phyloP scores from a whole-genome alignment of 495 filamentous ascomycete genomes.

The Podospora pseudopauciseta region DNA sequence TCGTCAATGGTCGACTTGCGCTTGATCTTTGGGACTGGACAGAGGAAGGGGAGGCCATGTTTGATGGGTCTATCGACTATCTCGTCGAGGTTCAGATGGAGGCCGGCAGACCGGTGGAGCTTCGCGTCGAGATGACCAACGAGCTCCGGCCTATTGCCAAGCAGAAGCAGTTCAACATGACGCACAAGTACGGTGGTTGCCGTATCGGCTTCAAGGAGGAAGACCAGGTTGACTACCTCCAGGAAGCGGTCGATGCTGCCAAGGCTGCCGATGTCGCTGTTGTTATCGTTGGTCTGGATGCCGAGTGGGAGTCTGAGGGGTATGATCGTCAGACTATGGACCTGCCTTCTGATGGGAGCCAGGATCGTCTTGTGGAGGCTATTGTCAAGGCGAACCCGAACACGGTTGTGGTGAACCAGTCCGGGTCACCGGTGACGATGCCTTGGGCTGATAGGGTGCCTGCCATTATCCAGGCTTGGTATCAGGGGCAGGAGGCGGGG shows the following conservation, averaged over 20 bases:
- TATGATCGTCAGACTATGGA: constrained; percentile 83
- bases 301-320: constrained; percentile 87
- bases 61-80: constrained; percentile 54
- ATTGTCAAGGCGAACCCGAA: constrained; percentile 68
- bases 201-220: constrained; percentile 72
- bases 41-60: constrained; percentile 61
- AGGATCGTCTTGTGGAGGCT: constrained; percentile 68
- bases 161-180: constrained; percentile 49
- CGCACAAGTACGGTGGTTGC: constrained; percentile 66
- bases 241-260: constrained; percentile 68
- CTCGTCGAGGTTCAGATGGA: constrained; percentile 51
- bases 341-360: constrained; percentile 64
- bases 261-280: constrained; percentile 69
- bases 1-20: constrained; percentile 63
- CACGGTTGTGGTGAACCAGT: constrained; percentile 77
- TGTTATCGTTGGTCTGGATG: constrained; percentile 73
- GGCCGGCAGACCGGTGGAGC: constrained; percentile 45
- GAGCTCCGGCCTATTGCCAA: constrained; percentile 54
- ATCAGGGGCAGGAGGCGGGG: constrained; percentile 84
- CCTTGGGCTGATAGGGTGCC: constrained; percentile 69
- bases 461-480: constrained; percentile 73
- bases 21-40: constrained; percentile 74
- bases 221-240: constrained; percentile 64
- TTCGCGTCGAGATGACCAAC: constrained; percentile 58
- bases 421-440: constrained; percentile 81